phyloP scores from a whole-genome alignment of 805 yeast genomes.

The Sugiyamaella americana region DNA sequence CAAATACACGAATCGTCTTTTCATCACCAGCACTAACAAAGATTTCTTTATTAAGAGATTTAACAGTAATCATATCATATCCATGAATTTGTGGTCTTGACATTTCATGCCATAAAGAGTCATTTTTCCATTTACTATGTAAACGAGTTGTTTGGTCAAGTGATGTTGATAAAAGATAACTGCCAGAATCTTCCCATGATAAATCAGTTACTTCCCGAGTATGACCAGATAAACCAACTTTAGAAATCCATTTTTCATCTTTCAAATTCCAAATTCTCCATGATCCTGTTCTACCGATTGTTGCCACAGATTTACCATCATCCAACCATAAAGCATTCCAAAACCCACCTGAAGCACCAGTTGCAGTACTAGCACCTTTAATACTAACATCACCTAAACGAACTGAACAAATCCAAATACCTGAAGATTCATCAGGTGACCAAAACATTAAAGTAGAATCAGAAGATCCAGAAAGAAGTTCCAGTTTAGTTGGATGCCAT shows the following conservation, averaged over 20 bases:
- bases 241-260: conserved; percentile 27
- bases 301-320: conserved; percentile 44
- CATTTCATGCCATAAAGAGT: conserved; percentile 73
- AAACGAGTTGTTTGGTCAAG: conserved; percentile 91
- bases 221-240: conserved; percentile 69
- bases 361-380: conserved; percentile 97
- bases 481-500: conserved; percentile 59
- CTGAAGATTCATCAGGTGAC: conserved; percentile 81
- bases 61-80: conserved; percentile 84
- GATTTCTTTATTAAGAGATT: conserved; percentile 49
- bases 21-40: conserved; percentile 97
- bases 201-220: conserved; percentile 68
- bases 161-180: conserved; percentile 69
- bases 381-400: conserved; percentile 88
- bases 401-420: conserved; percentile 79
- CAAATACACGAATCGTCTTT: conserved; percentile 82
- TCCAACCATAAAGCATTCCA: conserved; percentile 68
- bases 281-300: conserved; percentile 90
- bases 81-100: conserved; percentile 98
- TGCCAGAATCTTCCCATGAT: conserved; percentile 59
- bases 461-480: conserved; percentile 78
- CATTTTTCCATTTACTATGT: conserved; percentile 55
- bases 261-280: conserved; percentile 64
- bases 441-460: conserved; percentile 92
- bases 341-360: conserved; percentile 83